Conservation (phyloP, 257 asterid species). For the Cordia subcordata region DNA sequence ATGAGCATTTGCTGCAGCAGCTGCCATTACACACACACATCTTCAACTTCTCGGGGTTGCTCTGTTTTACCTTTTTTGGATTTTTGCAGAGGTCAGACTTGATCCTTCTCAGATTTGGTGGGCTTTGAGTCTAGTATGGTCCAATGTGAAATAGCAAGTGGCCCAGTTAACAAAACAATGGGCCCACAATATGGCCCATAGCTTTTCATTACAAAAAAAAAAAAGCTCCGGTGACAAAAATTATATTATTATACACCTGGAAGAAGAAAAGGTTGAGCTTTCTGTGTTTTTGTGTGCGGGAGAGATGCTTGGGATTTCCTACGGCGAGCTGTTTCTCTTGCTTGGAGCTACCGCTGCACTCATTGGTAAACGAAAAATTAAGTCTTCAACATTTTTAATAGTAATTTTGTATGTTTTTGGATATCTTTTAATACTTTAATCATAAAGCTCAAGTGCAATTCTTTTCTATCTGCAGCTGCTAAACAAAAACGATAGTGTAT, state of each 20-base stretch:
- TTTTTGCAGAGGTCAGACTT: neutral
- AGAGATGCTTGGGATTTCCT: constrained; percentile 76
- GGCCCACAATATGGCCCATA: no score
- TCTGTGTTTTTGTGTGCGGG: neutral
- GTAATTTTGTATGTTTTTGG: neutral
- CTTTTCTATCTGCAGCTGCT: neutral
- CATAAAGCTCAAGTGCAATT: no score
- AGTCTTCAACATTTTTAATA: neutral
- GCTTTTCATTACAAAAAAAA: no score
- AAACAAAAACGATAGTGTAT: neutral
- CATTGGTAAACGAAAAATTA: constrained; percentile 39
- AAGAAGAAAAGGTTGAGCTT: no score
- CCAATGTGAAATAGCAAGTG: neutral
- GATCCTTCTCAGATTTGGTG: neutral
- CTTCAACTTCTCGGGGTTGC: no score
- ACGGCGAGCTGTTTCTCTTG: constrained; percentile 72
- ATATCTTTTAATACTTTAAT: neutral
- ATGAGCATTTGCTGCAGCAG: neutral
- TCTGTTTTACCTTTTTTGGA: no score
- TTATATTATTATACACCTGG: no score
- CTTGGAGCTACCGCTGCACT: constrained; percentile 81
- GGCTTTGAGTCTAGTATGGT: neutral
- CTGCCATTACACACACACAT: neutral
- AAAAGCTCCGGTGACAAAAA: no score
- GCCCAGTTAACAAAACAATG: no score